Evolutionary conservation across 257 asterid genomes (phyloP), one percentile per base, ranked within the genome.

Genomic region (Jasminum sambac): DNA sequence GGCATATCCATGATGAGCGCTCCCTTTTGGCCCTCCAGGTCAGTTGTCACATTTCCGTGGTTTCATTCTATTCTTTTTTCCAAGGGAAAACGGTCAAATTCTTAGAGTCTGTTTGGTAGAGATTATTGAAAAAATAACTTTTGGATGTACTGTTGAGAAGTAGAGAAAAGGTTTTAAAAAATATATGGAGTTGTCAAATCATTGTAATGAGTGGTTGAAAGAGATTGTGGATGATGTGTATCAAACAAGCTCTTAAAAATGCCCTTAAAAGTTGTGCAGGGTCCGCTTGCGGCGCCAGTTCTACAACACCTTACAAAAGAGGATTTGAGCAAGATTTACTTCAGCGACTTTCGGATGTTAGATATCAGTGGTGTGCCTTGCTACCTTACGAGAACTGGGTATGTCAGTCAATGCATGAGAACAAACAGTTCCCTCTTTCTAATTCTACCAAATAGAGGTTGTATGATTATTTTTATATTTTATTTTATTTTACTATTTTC

Each of bases 11-110:
- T 63, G 99, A 95, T 25, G 99, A 95, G 70, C 78, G 99, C 2
- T 88, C 99, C 37, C 99, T 95, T 82, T 77, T 95, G 69, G 99
- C 99, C 63, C 95, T 95, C 69, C 99, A 95, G 94, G 99, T 95
- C 21, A 2, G 70, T 70, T 65, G 12, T 62, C 52, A 6, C 52
- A 17, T 42, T 76, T 73, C 58, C 26, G 21, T 14, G 1, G 24
- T 2, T 19, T 3, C 61, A 8, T 52, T 52, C 5, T 42, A 12
- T 6, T 65, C 42, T 64, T 60, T 14, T 62, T 64, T 64, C n/a
- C n/a, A n/a, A n/a, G n/a, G 2, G 25, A 19, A 8, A 7, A 11
- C 6, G 13, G 17, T 52, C 11, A 52, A 1, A 19, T 2, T 52
- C 19, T 46, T 24, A 34, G 14, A n/a, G n/a, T n/a, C n/a, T n/a